phyloP scores from a whole-genome alignment of 1,139 yeast species.

The Pichia sp. region DNA sequence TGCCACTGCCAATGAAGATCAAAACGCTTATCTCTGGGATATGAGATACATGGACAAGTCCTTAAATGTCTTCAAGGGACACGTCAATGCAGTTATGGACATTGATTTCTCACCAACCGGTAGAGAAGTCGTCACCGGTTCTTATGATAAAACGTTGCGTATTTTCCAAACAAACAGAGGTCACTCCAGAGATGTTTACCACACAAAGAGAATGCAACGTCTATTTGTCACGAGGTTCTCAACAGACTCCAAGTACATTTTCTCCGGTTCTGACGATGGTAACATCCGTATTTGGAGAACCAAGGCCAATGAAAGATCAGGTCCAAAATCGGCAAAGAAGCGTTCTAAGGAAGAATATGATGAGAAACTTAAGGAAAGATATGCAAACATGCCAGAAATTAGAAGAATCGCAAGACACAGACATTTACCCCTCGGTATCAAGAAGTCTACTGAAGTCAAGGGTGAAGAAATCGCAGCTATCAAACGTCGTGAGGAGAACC shows the following conservation, averaged over 20 bases:
- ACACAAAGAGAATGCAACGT: conserved; percentile 96
- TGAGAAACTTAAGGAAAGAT: conserved; percentile 84
- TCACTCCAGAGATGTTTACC: conserved; percentile 91
- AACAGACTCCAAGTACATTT: conserved; percentile 80
- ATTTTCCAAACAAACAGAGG: conserved; percentile 66
- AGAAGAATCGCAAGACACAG: conserved; percentile 85
- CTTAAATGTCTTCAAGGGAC: conserved; percentile 84
- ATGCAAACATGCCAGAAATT: conserved; percentile 94
- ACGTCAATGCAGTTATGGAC: conserved; percentile 92
- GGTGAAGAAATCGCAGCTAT: conserved; percentile 62
- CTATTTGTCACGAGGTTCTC: conserved; percentile 78
- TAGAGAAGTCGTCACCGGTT: conserved; percentile 89
- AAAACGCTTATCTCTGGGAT: conserved; percentile 90
- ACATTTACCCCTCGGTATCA: conserved; percentile 79
- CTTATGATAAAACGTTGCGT: conserved; percentile 89
- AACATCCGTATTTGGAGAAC: conserved; percentile 92
- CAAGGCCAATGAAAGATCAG: conserved; percentile 75
- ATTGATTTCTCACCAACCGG: conserved; percentile 97
- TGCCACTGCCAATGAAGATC: conserved; percentile 92
- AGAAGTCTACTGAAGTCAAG: conserved; percentile 85
- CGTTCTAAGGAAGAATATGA: conserved; percentile 84
- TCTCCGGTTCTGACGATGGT: conserved; percentile 94
- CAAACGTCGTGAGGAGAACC: conserved; percentile 76
- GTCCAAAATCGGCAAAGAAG: conserved; percentile 73
- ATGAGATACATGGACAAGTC: conserved; percentile 86